Conservation (phyloP, 2,329 filamentous ascomycete genomes). For the Stemphylium vesicarium region DNA sequence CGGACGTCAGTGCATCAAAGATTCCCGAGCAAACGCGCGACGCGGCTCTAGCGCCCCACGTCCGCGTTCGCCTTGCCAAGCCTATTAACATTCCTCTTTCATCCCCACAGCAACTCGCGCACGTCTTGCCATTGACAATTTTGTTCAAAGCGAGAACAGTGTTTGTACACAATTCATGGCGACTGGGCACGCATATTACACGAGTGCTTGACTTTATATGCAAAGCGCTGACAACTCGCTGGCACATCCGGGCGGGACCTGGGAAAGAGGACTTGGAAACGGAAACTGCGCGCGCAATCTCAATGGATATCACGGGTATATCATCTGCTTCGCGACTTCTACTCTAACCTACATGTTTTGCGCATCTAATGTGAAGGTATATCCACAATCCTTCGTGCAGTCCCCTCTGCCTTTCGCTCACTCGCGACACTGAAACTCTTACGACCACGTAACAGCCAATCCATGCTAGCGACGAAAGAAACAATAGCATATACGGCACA, state of each 20-base stretch:
- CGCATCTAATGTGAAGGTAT: background rate
- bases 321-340: too few relatives aligned
- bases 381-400: background rate
- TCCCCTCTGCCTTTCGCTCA: slow-evolving; percentile 34
- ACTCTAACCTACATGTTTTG: background rate
- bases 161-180: too few relatives aligned
- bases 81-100: slow-evolving; percentile 26
- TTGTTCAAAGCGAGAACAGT: too few relatives aligned
- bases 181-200: too few relatives aligned
- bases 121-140: too few relatives aligned
- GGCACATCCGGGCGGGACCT: too few relatives aligned
- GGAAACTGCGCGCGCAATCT: too few relatives aligned
- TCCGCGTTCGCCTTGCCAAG: slow-evolving; percentile 25
- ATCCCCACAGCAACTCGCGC: slow-evolving; percentile 10
- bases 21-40: slow-evolving; percentile 30
- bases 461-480: slow-evolving; percentile 33
- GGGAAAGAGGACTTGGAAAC: too few relatives aligned
- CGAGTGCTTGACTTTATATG: too few relatives aligned
- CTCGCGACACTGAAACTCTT: slow-evolving; percentile 41
- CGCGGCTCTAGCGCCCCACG: slow-evolving; percentile 27
- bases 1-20: slow-evolving; percentile 30
- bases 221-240: too few relatives aligned
- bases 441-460: slow-evolving; percentile 38
- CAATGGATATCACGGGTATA: too few relatives aligned
- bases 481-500: slow-evolving; percentile 33